These are phyloP conservation scores for Sporothrix dimorphospora DNA, from an alignment of 2,329 filamentous ascomycete species.

Conservation along the genomic window DNA sequence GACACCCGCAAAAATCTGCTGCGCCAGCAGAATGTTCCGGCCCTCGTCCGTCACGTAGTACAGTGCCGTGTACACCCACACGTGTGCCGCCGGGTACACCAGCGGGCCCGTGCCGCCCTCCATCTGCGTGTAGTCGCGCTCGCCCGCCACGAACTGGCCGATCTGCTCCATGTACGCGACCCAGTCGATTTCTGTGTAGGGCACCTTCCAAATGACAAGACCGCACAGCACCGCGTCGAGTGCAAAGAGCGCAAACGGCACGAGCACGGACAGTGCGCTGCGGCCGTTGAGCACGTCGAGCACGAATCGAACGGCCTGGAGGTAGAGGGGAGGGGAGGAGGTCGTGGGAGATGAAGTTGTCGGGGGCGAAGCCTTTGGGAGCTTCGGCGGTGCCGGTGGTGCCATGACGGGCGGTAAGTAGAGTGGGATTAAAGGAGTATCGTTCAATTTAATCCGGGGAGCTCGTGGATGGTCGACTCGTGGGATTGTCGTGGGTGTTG, in stretches of 20 bases:
- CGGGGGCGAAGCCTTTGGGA: background rate
- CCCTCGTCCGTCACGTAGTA: slow-evolving; percentile 79
- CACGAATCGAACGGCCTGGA: slow-evolving; percentile 40
- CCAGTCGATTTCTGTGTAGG: slow-evolving; percentile 99
- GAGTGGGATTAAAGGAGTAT: background rate
- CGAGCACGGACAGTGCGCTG: slow-evolving; percentile 52
- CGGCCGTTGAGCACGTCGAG: slow-evolving; percentile 53
- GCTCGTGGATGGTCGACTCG: background rate
- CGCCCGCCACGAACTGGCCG: slow-evolving; percentile 74
- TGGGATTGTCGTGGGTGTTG: background rate
- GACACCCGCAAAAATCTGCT: slow-evolving; percentile 77
- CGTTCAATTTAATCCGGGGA: background rate
- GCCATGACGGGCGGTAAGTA: background rate
- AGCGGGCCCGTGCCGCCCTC: slow-evolving; percentile 87
- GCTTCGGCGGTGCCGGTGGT: background rate
- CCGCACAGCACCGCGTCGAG: slow-evolving; percentile 73
- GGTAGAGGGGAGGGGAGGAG: slow-evolving; percentile 28
- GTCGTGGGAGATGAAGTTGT: too few relatives aligned
- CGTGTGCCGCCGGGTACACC: slow-evolving; percentile 92
- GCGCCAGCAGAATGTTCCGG: slow-evolving; percentile 75
- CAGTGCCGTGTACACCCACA: slow-evolving; percentile 84
- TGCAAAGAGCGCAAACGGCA: slow-evolving; percentile 66
- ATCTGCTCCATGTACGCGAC: slow-evolving; percentile 95
- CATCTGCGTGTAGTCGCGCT: slow-evolving; percentile 86
- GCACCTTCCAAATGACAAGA: slow-evolving; percentile 77